Evolutionary conservation across 2,329 filamentous ascomycete species (phyloP).

Genomic region (Fusarium guadeloupense): DNA sequence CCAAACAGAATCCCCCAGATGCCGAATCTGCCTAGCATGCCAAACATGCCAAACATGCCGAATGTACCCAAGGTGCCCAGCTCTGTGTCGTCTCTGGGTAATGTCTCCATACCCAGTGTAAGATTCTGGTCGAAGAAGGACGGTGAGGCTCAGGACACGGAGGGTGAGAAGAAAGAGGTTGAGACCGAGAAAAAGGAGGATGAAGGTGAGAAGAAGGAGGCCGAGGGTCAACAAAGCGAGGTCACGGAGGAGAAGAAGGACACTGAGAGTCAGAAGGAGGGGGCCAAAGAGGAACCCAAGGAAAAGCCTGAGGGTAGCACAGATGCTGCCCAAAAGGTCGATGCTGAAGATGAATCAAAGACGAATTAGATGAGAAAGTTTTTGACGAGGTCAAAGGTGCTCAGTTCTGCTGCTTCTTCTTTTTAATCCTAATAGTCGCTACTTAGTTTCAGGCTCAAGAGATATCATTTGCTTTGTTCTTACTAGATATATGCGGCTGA

Average conservation of each 20-base stretch:
- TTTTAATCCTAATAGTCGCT: not conserved
- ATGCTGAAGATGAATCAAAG: not conserved
- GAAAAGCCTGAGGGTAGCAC: not conserved
- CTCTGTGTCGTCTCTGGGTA: slow-evolving; percentile 44
- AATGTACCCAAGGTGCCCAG: slow-evolving; percentile 42
- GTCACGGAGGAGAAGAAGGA: not conserved
- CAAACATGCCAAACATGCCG: slow-evolving; percentile 47
- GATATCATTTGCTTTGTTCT: not conserved
- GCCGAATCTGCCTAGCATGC: slow-evolving; percentile 47
- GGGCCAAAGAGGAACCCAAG: not conserved
- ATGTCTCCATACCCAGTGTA: slow-evolving; percentile 47
- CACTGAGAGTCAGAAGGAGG: not conserved
- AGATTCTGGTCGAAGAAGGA: slow-evolving; percentile 45
- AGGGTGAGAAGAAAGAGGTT: not conserved
- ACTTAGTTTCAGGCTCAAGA: not conserved
- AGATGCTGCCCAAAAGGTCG: not conserved
- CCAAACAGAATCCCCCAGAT: slow-evolving; percentile 54
- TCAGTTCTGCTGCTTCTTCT: not conserved
- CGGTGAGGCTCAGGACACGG: not conserved
- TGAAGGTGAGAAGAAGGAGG: not conserved
- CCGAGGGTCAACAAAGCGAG: no score
- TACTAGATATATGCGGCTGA: not conserved
- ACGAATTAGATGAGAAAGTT: not conserved
- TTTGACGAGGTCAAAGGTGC: no score
- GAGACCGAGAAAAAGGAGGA: not conserved